Evolutionary conservation across 305 asterid species (phyloP).

Genomic region (Withania somnifera): DNA sequence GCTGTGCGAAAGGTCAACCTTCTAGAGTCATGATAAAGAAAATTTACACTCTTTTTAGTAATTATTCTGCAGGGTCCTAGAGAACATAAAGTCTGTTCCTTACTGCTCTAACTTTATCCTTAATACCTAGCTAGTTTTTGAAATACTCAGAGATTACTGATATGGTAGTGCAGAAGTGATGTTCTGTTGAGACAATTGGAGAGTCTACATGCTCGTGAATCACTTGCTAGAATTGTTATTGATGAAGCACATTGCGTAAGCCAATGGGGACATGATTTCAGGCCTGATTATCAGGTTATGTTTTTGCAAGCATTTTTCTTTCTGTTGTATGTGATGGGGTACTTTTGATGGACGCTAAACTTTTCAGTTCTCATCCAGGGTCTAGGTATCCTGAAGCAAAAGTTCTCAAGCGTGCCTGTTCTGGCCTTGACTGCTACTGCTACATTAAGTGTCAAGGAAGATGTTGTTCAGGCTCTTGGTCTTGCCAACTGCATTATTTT

Average conservation of each 20-base stretch:
- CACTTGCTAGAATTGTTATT: constrained; percentile 84
- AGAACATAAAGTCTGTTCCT: neutral
- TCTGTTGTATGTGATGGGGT: neutral
- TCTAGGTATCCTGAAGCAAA: constrained; percentile 88
- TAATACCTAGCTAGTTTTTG: neutral
- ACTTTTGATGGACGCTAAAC: constrained; percentile 13
- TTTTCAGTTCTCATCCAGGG: constrained; percentile 45
- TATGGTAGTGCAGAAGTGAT: constrained; percentile 71
- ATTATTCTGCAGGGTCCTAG: neutral
- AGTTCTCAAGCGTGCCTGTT: constrained; percentile 82
- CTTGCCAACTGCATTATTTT: constrained; percentile 84
- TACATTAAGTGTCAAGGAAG: constrained; percentile 91
- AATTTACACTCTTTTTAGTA: neutral
- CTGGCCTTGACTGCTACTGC: constrained; percentile 99
- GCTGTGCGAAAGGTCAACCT: neutral
- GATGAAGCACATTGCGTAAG: constrained; percentile 99
- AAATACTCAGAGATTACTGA: neutral
- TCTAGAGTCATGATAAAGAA: neutral
- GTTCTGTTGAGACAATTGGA: constrained; percentile 80
- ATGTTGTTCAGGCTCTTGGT: constrained; percentile 99
- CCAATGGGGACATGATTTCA: constrained; percentile 99
- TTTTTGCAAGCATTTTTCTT: constrained; percentile 8
- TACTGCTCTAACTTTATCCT: neutral
- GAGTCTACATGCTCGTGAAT: constrained; percentile 64
- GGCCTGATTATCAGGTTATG: constrained; percentile 98